Base-by-base conservation (phyloP, 2,329 filamentous ascomycete genomes). In the Madurella fahalii region DNA sequence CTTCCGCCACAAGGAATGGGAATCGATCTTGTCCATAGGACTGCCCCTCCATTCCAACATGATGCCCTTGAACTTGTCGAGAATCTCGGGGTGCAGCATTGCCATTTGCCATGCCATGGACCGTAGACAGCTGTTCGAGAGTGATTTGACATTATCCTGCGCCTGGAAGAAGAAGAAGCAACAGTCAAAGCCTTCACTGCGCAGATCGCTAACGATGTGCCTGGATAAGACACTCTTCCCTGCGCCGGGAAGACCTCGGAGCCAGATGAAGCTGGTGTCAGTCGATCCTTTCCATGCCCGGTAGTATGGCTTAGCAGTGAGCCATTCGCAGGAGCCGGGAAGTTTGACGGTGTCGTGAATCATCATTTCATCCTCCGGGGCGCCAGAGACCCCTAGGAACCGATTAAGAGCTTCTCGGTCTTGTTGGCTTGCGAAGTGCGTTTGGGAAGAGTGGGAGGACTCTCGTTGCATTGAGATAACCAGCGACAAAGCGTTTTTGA, bases 71-170 rank as follows among this genome's bases (percentile, higher is more conserved):
- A 69, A 52, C 3, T 40, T 50, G 0, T 50, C 18, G 4, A 61
- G 52, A 7, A 64, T 50, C 2, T 63, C 60, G 0, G 59, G 53
- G n/a, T 68, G 60, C 2, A 63, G 34, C 12, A 55, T 55, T 13
- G 66, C 64, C 66, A 70, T 67, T 53, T 71, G 68, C 53, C 58
- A 65, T 1, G 67, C 64, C 45, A 69, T 64, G 0, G 65, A 67
- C 2, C 64, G 49, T 5, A 71, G 40, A 1, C 65, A 65, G 0
- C 57, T 8, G 13, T 54, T 62, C 2, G 60, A 15, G 9, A 44
- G 61, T 0, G 40, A 53, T 65, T 82, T 83, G 58, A 87, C 39
- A 2, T 39, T 57, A 44, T 63, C 58, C 3, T 47, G 49, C 1
- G 39, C 34, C 12, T 48, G 42, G 40, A 64, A 64, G 30, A 64